Base-by-base conservation (phyloP, 2,329 filamentous ascomycete species). In the Byssothecium circinans region DNA sequence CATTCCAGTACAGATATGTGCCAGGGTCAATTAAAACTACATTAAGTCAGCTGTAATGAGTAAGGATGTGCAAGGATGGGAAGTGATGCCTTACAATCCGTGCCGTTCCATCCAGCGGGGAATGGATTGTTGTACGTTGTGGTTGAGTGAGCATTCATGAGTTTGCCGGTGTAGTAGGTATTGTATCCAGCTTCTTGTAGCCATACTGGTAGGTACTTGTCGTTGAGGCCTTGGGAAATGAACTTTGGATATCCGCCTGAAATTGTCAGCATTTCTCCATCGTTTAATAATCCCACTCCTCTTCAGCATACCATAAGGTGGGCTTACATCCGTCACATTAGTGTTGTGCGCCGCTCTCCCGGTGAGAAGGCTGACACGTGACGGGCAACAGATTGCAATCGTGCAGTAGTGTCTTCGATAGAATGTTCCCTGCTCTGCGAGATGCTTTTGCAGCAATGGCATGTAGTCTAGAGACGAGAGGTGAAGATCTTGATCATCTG, bases 141-240 rank as follows among this genome's bases (percentile, higher is more conserved):
- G n/a, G 22, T 39, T 12, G 20, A 25, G 45, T 87, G 84, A 0
- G 76, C 74, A 54, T 89, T 89, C 68, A 86, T 85, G 1, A 88
- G 72, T 61, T 89, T 89, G 17, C 84, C 86, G 0, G 80, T 81
- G 58, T 88, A 88, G 61, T 86, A 88, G 0, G 85, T 87, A 19
- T 81, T 80, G 62, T 88, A 88, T 0, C 84, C 85, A 0, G 80
- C 80, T 4, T 79, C 67, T 54, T 87, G 83, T 11, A 89, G 69
- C 85, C 86, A 89, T 0, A 88, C 61, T 0, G 85, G 86, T 0
- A 89, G 76, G 51, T 84, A 88, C 32, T 85, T 79, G 1, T 84
- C 78, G 47, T 88, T 87, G 48, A 82, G 75, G 1, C 85, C 85
- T 45, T 85, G 76, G 2, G 71, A 72, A 14, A 88, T 70, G 48